Evolutionary conservation across 371 early-diverging fungal genomes (phyloP), one percentile per base, ranked within the genome.

Genomic region (Dinochytrium kinnereticum): DNA sequence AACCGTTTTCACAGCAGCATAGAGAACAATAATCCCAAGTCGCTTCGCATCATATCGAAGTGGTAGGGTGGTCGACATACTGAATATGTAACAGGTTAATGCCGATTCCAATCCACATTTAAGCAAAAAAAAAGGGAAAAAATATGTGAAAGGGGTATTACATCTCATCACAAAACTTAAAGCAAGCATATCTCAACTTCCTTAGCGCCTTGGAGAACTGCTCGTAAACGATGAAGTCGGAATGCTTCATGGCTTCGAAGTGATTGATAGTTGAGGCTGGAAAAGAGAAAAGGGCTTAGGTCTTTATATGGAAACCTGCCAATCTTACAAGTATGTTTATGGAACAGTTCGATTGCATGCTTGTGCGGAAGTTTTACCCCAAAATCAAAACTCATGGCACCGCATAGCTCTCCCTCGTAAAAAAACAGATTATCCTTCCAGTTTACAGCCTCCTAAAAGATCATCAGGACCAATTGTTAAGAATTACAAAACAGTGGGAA

Each of bases 391-490:
- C 24, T 17, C 17, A 61, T 3, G 5, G 61, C 36, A 7, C 3
- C 10, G 36, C 31, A 34, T 2, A 61, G 37, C 34, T 61, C 61
- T 17, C 17, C 17, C 36, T 61, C 61, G 36, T 37, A 61, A 36
- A 34, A 31, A 31, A 61, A 17, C 13, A 61, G 3, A 30, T 24
- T 24, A 3, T 31, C 31, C 36, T 61, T 61, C 61, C 61, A 61
- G 7, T 34, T 61, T 13, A 61, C 13, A 10, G 61, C 61, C 61
- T 61, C 61, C 61, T 61, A 61, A 28, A 61, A 34, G 7, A 61
- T 34, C n/a, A n/a, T n/a, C 13, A n/a, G 26, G 13, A 36, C 36
- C 61, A 61, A 7, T 17, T 26, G 24, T 26, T 55, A n/a, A n/a
- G n/a, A n/a, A n/a, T n/a, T n/a, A n/a, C n/a, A n/a, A n/a, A n/a